These are phyloP conservation scores for Rhynchosporium graminicola DNA, from an alignment of 2,329 filamentous ascomycete species.

Conservation along the genomic window DNA sequence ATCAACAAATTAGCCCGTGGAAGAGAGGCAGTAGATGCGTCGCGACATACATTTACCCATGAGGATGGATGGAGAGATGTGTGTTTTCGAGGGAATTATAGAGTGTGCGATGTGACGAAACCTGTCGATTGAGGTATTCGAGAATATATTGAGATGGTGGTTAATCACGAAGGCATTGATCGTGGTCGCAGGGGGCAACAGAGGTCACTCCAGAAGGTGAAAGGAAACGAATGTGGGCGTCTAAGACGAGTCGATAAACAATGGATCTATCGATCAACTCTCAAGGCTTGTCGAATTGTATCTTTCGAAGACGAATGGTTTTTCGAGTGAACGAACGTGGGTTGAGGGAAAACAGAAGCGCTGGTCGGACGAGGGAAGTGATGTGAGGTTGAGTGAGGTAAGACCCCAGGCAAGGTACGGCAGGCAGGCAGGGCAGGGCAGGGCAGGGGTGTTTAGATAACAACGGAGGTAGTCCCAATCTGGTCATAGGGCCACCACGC, in stretches of 20 bases:
- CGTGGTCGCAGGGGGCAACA: slow-evolving; percentile 19
- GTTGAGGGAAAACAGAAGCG: slow-evolving; percentile 1
- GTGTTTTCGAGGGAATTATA: slow-evolving; percentile 8
- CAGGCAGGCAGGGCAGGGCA: neutral
- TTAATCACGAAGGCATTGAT: slow-evolving; percentile 32
- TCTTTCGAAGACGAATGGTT: neutral
- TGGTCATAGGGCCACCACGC: neutral
- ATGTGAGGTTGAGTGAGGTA: slow-evolving; percentile 3
- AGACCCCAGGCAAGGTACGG: neutral
- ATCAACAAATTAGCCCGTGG: slow-evolving; percentile 14
- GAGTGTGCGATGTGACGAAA: slow-evolving; percentile 17
- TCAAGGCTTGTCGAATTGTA: slow-evolving; percentile 1
- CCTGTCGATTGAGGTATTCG: slow-evolving; percentile 17
- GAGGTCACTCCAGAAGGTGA: slow-evolving; percentile 7
- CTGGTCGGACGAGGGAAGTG: neutral
- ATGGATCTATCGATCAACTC: neutral
- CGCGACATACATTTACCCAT: slow-evolving; percentile 41
- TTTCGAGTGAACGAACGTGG: slow-evolving; percentile 21
- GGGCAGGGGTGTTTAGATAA: slow-evolving; percentile 3
- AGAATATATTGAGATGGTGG: slow-evolving; percentile 21
- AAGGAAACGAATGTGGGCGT: slow-evolving; percentile 31
- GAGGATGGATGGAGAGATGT: slow-evolving; percentile 21
- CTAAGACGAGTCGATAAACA: slow-evolving; percentile 10
- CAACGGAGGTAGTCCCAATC: neutral
- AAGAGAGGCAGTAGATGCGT: neutral